Evolutionary conservation across 805 yeast genomes (phyloP), one percentile per base, ranked within the genome.

Genomic region (Candida hungchunana): DNA sequence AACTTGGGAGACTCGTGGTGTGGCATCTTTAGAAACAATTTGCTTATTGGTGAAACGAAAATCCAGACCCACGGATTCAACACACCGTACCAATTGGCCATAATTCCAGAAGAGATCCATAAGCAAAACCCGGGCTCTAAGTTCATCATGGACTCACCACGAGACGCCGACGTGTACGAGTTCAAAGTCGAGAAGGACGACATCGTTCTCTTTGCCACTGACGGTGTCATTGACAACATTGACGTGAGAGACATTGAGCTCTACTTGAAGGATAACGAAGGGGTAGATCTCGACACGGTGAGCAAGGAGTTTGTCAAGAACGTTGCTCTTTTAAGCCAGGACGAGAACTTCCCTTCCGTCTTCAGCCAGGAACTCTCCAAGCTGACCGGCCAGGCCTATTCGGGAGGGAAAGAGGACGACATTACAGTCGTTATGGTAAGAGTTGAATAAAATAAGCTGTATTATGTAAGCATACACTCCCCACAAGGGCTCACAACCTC

Each of bases 1-100:
- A 90, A 93, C 52, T 62, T 90, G 36, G 98, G 98, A 9, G 98
- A 90, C 59, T 88, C 97, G 5, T 93, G 96, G 82, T 85, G 86
- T 58, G 89, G 95, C 13, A 75, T 89, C 3, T 83, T 88, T 55
- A 69, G 98, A 45, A 64, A 76, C 39, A 67, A 68, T 37, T 64
- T 72, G 50, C 64, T 88, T 31, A 67, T 82, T 2, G 60, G 72
- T 26, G 79, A 82, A 50, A 83, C 95, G 0, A 67, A 67, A 43
- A 79, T 82, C 44, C 96, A 88, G 65, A 78, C 87, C 1, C 90
- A 86, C 50, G 84, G 77, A 30, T 88, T 88, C 66, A 88, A 89
- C 58, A 90, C 96, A 1, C 97, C 97, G 1, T 86, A 73, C 51
- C 98, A 90, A 59, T 66, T 90, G 45, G 82, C 96, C 1, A 79